A percentile compares a stretch with the other conserved stretches of the same genome.
Evolutionary conservation across 2,329 filamentous ascomycete genomes (phyloP).

Genomic region (Tolypocladium ovalisporum): DNA sequence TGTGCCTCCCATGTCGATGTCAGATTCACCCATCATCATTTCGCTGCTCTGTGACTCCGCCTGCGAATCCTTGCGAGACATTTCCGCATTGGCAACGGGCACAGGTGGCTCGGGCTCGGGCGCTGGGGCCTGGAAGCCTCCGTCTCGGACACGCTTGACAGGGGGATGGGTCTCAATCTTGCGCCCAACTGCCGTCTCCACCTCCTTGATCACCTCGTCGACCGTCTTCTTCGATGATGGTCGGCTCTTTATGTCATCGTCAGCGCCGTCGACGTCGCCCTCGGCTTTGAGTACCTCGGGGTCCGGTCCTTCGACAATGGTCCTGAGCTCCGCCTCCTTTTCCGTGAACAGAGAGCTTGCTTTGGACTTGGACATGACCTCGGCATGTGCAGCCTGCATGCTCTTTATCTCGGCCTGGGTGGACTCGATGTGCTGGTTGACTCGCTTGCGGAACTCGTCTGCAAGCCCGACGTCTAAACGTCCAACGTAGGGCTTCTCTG

Average conservation of each 20-base stretch:
- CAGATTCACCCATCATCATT: slow-evolving; percentile 45
- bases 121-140: slow-evolving; percentile 57
- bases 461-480: slow-evolving; percentile 66
- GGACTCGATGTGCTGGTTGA: slow-evolving; percentile 58
- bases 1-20: slow-evolving; percentile 55
- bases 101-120: slow-evolving; percentile 29
- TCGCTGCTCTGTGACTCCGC: slow-evolving; percentile 45
- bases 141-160: slow-evolving; percentile 64
- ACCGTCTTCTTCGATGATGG: slow-evolving; percentile 40
- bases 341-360: slow-evolving; percentile 57
- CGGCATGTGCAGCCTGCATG: slow-evolving; percentile 70
- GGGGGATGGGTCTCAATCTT: slow-evolving; percentile 53
- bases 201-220: slow-evolving; percentile 62
- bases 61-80: slow-evolving; percentile 44
- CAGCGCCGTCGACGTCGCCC: slow-evolving; percentile 37
- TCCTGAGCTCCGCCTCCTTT: slow-evolving; percentile 67
- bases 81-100: slow-evolving; percentile 13
- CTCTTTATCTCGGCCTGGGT: slow-evolving; percentile 74
- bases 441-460: slow-evolving; percentile 73
- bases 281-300: slow-evolving; percentile 55
- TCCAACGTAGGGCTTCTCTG: slow-evolving; percentile 48
- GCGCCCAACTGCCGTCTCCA: slow-evolving; percentile 61
- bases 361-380: slow-evolving; percentile 63
- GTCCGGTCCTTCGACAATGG: slow-evolving; percentile 48
- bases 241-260: slow-evolving; percentile 29